Percentiles rank a stretch among this genome's conserved stretches.
phyloP scores from a whole-genome alignment of 805 yeast genomes.

The Candida corydali region DNA sequence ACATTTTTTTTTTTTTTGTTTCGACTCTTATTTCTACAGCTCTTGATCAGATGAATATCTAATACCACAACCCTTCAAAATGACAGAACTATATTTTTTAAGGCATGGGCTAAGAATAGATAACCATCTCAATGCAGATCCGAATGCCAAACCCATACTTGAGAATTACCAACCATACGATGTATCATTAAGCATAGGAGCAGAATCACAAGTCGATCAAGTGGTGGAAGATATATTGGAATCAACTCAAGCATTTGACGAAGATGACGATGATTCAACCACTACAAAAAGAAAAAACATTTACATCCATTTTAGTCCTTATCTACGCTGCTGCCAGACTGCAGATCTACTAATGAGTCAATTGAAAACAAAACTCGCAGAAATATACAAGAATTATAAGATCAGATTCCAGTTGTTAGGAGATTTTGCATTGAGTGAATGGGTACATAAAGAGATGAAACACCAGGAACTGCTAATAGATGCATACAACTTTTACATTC shows the following conservation, averaged over 20 bases:
- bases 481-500: slow-evolving; percentile 44
- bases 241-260: slow-evolving; percentile 14
- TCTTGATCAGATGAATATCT: too few relatives aligned
- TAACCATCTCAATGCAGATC: slow-evolving; percentile 25
- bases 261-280: slow-evolving; percentile 1
- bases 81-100: slow-evolving; percentile 40
- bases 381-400: slow-evolving; percentile 24
- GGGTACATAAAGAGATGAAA: slow-evolving; percentile 43
- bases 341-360: slow-evolving; percentile 36
- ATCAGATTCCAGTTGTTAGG: slow-evolving; percentile 36
- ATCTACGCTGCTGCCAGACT: slow-evolving; percentile 40
- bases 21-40: too few relatives aligned
- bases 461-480: slow-evolving; percentile 40
- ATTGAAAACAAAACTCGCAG: slow-evolving; percentile 19
- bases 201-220: slow-evolving; percentile 22
- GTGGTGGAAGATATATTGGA: slow-evolving; percentile 26
- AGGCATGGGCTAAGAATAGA: slow-evolving; percentile 43
- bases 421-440: slow-evolving; percentile 43
- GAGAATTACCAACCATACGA: slow-evolving; percentile 32
- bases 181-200: slow-evolving; percentile 31
- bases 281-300: slow-evolving; percentile 23
- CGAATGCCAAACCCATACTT: slow-evolving; percentile 21
- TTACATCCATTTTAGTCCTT: slow-evolving; percentile 40
- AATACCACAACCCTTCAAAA: slow-evolving; percentile 9
- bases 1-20: too few relatives aligned